These are phyloP conservation scores for Citeromyces nyonsensis DNA, from an alignment of 805 yeast genomes.

Conservation along the genomic window DNA sequence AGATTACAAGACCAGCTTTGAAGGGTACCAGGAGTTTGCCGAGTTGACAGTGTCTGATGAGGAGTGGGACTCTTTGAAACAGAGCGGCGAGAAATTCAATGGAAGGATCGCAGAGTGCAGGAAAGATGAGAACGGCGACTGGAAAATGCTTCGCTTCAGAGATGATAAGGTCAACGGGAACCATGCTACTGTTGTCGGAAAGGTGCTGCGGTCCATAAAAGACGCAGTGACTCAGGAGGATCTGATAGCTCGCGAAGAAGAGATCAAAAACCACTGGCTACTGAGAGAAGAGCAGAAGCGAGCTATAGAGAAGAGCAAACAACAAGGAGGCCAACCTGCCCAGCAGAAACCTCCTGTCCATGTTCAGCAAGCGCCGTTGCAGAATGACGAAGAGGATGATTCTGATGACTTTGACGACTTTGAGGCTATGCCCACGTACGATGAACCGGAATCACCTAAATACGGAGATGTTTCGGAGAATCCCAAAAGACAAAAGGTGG, in stretches of 20 bases:
- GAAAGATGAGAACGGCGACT: conserved; percentile 44
- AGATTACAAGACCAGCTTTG: conserved; percentile 14
- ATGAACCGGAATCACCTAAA: conserved; percentile 10
- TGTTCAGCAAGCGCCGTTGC: conserved; percentile 1
- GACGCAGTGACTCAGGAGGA: conserved; percentile 81
- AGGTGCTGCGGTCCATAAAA: conserved; percentile 68
- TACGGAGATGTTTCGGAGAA: conserved; percentile 9
- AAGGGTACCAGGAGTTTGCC: conserved; percentile 49
- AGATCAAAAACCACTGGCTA: conserved; percentile 48
- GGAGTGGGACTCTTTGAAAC: conserved; percentile 71
- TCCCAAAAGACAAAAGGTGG: conserved; percentile 5
- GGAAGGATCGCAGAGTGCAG: conserved; percentile 83
- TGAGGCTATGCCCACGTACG: conserved; percentile 13
- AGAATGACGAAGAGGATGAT: neutral
- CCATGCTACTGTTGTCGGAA: conserved; percentile 66
- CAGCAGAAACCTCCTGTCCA: neutral
- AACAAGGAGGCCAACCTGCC: conserved; percentile 3
- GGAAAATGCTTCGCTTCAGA: conserved; percentile 82
- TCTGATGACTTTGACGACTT: conserved; percentile 5
- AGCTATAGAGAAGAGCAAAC: conserved; percentile 5
- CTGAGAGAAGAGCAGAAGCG: conserved; percentile 27
- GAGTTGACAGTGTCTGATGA: conserved; percentile 45
- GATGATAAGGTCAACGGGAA: conserved; percentile 89
- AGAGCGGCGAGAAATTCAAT: conserved; percentile 64
- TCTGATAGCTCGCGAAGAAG: conserved; percentile 36